phyloP scores from a whole-genome alignment of 768 basidiomycete genomes.

The Lactarius indigo region DNA sequence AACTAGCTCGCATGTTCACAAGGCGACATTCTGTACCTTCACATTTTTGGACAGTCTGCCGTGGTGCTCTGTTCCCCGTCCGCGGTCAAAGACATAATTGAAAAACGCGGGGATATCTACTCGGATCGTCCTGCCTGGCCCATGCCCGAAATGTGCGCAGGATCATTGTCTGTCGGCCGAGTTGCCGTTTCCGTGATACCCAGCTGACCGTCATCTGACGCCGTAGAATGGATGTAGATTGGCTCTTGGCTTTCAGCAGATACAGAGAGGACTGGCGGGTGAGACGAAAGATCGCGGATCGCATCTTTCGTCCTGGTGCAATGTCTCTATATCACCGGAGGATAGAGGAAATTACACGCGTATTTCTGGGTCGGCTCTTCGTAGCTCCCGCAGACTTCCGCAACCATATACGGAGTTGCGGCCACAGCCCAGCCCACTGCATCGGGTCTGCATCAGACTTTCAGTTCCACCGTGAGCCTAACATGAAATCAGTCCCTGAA shows the following conservation, averaged over 20 bases:
- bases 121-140: neutral
- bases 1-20: neutral
- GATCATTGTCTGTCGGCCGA: neutral
- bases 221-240: neutral
- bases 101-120: slow-evolving; percentile 42
- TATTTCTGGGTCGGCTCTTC: neutral
- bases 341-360: neutral
- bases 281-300: slow-evolving; percentile 2
- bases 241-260: neutral
- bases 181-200: too few species aligned
- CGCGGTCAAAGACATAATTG: slow-evolving; percentile 46
- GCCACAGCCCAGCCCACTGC: too few species aligned
- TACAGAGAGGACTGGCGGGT: neutral
- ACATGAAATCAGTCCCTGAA: too few species aligned
- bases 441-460: too few species aligned
- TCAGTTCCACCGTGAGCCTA: too few species aligned
- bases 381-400: neutral
- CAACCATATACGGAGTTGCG: neutral
- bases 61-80: slow-evolving; percentile 46
- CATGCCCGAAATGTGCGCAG: neutral
- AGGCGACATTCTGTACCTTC: slow-evolving; percentile 23
- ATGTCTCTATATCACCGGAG: neutral
- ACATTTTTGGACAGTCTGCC: slow-evolving; percentile 44
- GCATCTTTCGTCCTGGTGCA: slow-evolving; percentile 6
- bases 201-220: neutral